Evolutionary conservation across 1,139 yeast genomes (phyloP).

Genomic region (Yamadazyma spencermartinsiae): DNA sequence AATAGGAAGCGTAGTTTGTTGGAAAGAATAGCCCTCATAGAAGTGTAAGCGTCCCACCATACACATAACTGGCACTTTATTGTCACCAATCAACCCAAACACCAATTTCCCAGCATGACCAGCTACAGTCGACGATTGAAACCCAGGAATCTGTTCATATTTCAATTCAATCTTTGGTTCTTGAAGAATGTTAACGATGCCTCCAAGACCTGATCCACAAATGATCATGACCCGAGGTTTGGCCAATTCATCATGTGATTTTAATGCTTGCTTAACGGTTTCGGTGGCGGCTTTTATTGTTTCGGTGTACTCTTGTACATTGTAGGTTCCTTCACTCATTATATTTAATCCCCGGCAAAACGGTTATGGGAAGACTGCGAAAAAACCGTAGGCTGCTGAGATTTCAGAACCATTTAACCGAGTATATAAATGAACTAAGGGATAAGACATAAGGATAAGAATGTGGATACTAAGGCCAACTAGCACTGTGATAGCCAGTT

Average conservation of each 20-base stretch:
- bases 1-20: slow-evolving; percentile 82
- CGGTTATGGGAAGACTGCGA: neutral
- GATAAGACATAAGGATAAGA: neutral
- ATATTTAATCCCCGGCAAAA: neutral
- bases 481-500: no score
- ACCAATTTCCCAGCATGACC: slow-evolving; percentile 88
- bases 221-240: slow-evolving; percentile 71
- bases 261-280: slow-evolving; percentile 17
- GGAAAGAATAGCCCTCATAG: slow-evolving; percentile 85
- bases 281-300: slow-evolving; percentile 23
- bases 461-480: neutral
- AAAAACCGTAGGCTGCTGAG: neutral
- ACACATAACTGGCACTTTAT: slow-evolving; percentile 78
- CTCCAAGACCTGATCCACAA: slow-evolving; percentile 95
- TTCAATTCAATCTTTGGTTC: slow-evolving; percentile 51
- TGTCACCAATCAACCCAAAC: slow-evolving; percentile 72
- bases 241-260: slow-evolving; percentile 13
- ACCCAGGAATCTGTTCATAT: slow-evolving; percentile 77
- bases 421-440: no score
- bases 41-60: slow-evolving; percentile 94
- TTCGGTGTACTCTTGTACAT: slow-evolving; percentile 10
- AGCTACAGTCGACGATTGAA: slow-evolving; percentile 75
- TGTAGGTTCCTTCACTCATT: slow-evolving; percentile 8
- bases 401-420: neutral
- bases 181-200: slow-evolving; percentile 61